A percentile compares a stretch with the other conserved stretches of the same genome.
Evolutionary conservation across 2,329 filamentous ascomycete genomes (phyloP).

Genomic region (Ploettnerulaceae sp.): DNA sequence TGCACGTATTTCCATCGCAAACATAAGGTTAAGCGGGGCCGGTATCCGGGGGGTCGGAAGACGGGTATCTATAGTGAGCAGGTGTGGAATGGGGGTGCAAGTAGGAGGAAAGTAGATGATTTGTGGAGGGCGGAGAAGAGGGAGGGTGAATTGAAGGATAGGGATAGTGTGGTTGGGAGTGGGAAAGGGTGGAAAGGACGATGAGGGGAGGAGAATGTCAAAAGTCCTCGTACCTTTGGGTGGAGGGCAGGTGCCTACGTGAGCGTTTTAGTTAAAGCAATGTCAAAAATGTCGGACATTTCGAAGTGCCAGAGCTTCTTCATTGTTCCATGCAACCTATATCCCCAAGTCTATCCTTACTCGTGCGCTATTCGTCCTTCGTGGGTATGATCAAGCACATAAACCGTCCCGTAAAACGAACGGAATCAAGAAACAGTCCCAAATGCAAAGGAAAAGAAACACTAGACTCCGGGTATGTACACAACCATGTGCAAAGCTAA

Average conservation of each 20-base stretch:
- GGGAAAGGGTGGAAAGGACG: constrained; percentile 3
- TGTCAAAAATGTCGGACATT: background rate
- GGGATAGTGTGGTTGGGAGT: constrained; percentile 1
- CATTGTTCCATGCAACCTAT: too few relatives aligned
- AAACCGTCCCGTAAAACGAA: too few relatives aligned
- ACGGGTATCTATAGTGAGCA: constrained; percentile 67
- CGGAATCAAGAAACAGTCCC: too few relatives aligned
- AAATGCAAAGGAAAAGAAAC: too few relatives aligned
- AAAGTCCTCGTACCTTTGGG: background rate
- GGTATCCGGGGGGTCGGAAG: constrained; percentile 48
- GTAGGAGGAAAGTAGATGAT: constrained; percentile 19
- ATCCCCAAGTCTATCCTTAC: too few relatives aligned
- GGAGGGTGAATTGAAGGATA: too few relatives aligned
- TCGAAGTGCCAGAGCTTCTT: too few relatives aligned
- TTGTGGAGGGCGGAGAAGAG: constrained; percentile 16
- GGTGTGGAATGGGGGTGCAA: constrained; percentile 58
- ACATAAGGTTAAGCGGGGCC: constrained; percentile 48
- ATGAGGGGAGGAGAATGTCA: constrained; percentile 1
- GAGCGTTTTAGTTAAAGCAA: background rate
- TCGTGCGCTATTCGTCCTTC: too few relatives aligned
- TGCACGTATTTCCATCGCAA: constrained; percentile 78
- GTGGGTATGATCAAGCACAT: too few relatives aligned
- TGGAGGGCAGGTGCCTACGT: background rate
- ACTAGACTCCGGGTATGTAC: too few relatives aligned
- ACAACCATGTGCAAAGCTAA: too few relatives aligned